Percentiles rank a stretch among this genome's conserved stretches.
These are phyloP conservation scores for Entomophthora muscae DNA, from an alignment of 371 early-diverging fungal genomes.

Conservation along the genomic window DNA sequence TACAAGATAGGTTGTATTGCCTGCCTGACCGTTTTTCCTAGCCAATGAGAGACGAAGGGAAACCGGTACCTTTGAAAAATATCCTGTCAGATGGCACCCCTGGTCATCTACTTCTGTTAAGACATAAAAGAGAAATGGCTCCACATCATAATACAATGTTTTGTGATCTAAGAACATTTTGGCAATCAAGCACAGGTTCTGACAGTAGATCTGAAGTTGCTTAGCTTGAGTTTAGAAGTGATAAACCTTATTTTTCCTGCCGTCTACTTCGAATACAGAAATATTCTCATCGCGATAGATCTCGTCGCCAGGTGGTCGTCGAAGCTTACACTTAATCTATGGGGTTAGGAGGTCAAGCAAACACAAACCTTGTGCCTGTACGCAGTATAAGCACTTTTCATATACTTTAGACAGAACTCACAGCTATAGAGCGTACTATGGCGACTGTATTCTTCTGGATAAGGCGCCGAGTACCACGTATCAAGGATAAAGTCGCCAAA, in stretches of 20 bases:
- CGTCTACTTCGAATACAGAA: constrained; percentile 91
- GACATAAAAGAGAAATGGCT: constrained; percentile 97
- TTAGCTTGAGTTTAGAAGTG: constrained; percentile 8
- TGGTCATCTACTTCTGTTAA: constrained; percentile 58
- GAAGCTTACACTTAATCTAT: constrained; percentile 49
- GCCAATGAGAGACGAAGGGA: neutral
- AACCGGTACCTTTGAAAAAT: constrained; percentile 85
- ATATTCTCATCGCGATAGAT: constrained; percentile 86
- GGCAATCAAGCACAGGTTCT: constrained; percentile 91
- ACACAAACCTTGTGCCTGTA: constrained; percentile 36
- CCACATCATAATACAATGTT: constrained; percentile 98
- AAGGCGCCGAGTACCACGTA: constrained; percentile 97
- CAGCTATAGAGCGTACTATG: constrained; percentile 68
- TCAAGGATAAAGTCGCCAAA: constrained; percentile 63
- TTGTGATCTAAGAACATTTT: constrained; percentile 99
- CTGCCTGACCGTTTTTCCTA: constrained; percentile 81
- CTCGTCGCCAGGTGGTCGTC: constrained; percentile 96
- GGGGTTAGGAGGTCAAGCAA: neutral
- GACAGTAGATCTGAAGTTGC: constrained; percentile 82
- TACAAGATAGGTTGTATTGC: constrained; percentile 97
- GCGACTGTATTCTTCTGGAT: constrained; percentile 87
- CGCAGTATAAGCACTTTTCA: constrained; percentile 49
- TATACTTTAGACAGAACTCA: constrained; percentile 93
- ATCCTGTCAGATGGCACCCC: constrained; percentile 93
- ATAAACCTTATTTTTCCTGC: constrained; percentile 58